phyloP scores from a whole-genome alignment of 345 rosid genomes.

The Brassica nigra region DNA sequence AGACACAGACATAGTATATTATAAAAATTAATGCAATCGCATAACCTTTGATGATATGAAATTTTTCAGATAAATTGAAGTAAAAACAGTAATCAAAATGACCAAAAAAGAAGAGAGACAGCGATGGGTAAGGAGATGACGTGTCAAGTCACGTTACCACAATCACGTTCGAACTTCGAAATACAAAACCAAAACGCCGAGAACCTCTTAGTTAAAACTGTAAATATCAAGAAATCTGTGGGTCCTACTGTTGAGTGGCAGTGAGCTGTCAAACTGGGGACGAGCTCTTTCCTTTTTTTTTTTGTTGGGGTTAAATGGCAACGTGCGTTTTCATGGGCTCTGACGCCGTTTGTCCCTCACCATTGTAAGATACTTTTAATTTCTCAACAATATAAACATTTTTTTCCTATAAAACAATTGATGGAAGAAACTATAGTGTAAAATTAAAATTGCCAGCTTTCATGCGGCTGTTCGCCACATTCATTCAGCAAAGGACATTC shows the following conservation, averaged over 20 bases:
- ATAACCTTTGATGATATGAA: too few species aligned
- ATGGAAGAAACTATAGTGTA: slow-evolving; percentile 2
- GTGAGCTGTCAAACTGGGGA: slow-evolving; percentile 44
- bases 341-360: slow-evolving; percentile 40
- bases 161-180: slow-evolving; percentile 30
- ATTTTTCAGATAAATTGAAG: too few species aligned
- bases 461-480: slow-evolving; percentile 44
- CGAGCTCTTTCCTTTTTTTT: not conserved
- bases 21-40: too few species aligned
- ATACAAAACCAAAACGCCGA: slow-evolving; percentile 39
- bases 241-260: slow-evolving; percentile 39
- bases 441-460: slow-evolving; percentile 40
- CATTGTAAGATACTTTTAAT: slow-evolving; percentile 2
- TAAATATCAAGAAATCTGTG: slow-evolving; percentile 17
- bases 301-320: slow-evolving; percentile 19
- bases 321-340: slow-evolving; percentile 47
- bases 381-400: slow-evolving; percentile 25
- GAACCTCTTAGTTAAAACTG: slow-evolving; percentile 40
- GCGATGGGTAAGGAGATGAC: slow-evolving; percentile 38
- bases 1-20: too few species aligned
- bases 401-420: not conserved
- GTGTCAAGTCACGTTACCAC: slow-evolving; percentile 43
- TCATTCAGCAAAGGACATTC: slow-evolving; percentile 38
- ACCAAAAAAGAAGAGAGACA: not conserved
- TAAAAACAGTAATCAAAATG: not conserved